These are phyloP conservation scores for Candida peoriensis DNA, from an alignment of 805 yeast genomes.

Conservation along the genomic window DNA sequence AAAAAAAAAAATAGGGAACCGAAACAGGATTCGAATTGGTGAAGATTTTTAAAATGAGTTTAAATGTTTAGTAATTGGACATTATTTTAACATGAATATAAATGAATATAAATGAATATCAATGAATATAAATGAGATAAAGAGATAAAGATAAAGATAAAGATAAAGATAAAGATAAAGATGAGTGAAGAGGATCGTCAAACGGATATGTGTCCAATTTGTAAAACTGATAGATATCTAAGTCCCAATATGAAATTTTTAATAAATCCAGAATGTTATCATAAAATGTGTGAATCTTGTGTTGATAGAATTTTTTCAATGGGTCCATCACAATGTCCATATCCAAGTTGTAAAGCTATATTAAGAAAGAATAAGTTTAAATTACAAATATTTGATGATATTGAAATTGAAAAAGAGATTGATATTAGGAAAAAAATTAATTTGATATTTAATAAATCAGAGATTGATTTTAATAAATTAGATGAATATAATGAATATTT, in stretches of 20 bases:
- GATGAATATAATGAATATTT: conserved; percentile 69
- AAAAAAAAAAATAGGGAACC: too few species aligned
- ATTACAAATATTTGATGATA: conserved; percentile 88
- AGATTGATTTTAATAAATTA: conserved; percentile 60
- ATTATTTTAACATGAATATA: too few species aligned
- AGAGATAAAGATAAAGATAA: too few species aligned
- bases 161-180: too few species aligned
- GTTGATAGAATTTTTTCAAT: conserved; percentile 90
- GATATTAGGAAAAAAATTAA: conserved; percentile 80
- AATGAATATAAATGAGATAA: too few species aligned
- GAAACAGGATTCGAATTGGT: too few species aligned
- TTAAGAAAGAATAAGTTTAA: conserved; percentile 86
- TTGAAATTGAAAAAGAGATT: conserved; percentile 84
- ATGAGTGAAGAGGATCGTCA: too few species aligned
- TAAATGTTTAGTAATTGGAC: too few species aligned
- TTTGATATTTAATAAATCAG: conserved; percentile 73
- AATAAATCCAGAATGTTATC: conserved; percentile 96
- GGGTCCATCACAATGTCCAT: conserved; percentile 98
- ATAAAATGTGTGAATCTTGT: conserved; percentile 94
- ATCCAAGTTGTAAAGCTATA: conserved; percentile 82
- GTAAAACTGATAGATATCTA: conserved; percentile 90
- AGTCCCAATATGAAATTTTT: conserved; percentile 91
- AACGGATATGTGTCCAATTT: conserved; percentile 91
- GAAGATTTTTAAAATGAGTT: too few species aligned
- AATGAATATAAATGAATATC: too few species aligned